Evolutionary conservation across 2,329 filamentous ascomycete species (phyloP).

Genomic region (Pyricularia grisea): DNA sequence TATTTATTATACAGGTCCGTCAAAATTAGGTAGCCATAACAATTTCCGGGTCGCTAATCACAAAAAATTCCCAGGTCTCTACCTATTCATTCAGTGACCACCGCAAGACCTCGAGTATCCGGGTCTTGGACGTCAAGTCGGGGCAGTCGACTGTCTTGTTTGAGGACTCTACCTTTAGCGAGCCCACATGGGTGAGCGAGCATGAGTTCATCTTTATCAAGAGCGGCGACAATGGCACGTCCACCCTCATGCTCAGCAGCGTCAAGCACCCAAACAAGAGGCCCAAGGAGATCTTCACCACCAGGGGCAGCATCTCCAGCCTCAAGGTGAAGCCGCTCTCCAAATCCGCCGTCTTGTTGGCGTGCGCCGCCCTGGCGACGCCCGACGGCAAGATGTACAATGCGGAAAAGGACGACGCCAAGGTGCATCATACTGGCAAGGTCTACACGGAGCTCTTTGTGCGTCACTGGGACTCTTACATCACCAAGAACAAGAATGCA

Average conservation of each 20-base stretch:
- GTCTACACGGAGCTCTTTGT: constrained; percentile 70
- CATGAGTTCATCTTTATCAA: constrained; percentile 50
- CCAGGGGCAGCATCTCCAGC: constrained; percentile 47
- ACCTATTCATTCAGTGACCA: constrained; percentile 76
- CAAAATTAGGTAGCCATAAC: neutral
- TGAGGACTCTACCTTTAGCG: constrained; percentile 53
- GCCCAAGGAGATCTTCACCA: constrained; percentile 34
- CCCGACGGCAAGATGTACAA: constrained; percentile 63
- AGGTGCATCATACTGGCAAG: constrained; percentile 52
- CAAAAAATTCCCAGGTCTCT: constrained; percentile 40
- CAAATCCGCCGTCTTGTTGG: constrained; percentile 39
- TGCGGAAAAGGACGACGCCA: constrained; percentile 38
- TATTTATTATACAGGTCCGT: neutral
- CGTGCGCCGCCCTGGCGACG: constrained; percentile 54
- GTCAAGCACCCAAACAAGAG: constrained; percentile 26
- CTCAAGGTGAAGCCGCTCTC: constrained; percentile 46
- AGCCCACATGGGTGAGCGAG: constrained; percentile 69
- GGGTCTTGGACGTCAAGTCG: constrained; percentile 58
- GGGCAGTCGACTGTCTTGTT: constrained; percentile 58
- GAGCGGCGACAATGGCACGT: constrained; percentile 34
- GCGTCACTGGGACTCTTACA: constrained; percentile 75
- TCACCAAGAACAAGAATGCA: constrained; percentile 57
- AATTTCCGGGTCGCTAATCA: neutral
- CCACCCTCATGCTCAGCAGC: constrained; percentile 33
- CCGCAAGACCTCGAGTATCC: constrained; percentile 55